phyloP scores from a whole-genome alignment of 306 rosid species.

The Sophora flavescens region DNA sequence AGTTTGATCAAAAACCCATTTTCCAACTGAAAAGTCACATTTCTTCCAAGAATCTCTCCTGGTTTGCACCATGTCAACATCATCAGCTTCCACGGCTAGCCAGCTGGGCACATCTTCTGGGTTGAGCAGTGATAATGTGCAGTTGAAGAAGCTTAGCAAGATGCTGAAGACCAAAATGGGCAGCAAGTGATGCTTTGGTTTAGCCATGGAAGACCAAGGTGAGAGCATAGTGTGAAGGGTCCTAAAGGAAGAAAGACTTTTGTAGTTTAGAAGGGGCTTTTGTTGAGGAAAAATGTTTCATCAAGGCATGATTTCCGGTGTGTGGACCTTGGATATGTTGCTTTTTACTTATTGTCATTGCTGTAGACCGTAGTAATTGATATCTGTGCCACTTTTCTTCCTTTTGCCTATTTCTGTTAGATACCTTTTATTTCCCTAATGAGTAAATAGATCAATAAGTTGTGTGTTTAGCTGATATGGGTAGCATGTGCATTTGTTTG shows the following conservation, averaged over 20 bases:
- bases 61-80: constrained; percentile 72
- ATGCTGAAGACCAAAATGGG: constrained; percentile 46
- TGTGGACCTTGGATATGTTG: constrained; percentile 56
- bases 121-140: constrained; percentile 57
- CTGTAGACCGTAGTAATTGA: constrained; percentile 34
- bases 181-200: constrained; percentile 45
- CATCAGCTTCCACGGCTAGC: constrained; percentile 64
- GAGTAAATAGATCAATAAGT: neutral
- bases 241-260: constrained; percentile 45
- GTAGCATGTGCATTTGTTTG: neutral
- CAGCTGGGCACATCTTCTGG: constrained; percentile 54
- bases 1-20: constrained; percentile 86
- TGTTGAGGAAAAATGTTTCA: constrained; percentile 42
- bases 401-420: neutral
- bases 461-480: constrained; percentile 14
- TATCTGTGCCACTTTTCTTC: constrained; percentile 12
- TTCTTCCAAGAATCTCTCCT: constrained; percentile 50
- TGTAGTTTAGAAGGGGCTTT: constrained; percentile 46
- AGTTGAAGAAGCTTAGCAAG: constrained; percentile 51
- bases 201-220: constrained; percentile 61
- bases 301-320: constrained; percentile 85
- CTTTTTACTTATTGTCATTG: constrained; percentile 49
- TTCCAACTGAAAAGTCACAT: constrained; percentile 82
- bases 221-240: constrained; percentile 48
- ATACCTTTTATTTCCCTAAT: neutral